These are phyloP conservation scores for Syzygium aromaticum DNA, from an alignment of 345 rosid genomes.

Conservation along the genomic window DNA sequence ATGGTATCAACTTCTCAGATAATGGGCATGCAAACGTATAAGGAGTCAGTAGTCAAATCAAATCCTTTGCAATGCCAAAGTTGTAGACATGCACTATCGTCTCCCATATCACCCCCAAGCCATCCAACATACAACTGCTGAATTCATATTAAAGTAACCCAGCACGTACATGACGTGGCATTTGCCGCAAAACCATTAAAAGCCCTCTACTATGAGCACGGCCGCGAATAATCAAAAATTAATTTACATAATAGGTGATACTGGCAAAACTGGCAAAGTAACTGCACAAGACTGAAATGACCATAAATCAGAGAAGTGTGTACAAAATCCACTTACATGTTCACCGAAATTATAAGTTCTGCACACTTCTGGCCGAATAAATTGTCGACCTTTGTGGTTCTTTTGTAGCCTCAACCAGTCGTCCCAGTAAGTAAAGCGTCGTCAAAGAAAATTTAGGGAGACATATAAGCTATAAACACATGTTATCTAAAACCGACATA, in stretches of 20 bases:
- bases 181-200: background rate
- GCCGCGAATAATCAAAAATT: background rate
- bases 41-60: background rate
- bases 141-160: background rate
- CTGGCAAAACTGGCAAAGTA: background rate
- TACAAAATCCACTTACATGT: conserved; percentile 49
- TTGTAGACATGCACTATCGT: background rate
- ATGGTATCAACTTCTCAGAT: background rate
- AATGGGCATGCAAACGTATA: background rate
- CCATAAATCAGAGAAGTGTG: background rate
- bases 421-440: conserved; percentile 88
- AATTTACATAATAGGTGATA: background rate
- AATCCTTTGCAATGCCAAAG: background rate
- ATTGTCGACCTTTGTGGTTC: conserved; percentile 88
- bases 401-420: conserved; percentile 96
- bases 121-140: background rate
- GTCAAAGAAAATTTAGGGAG: conserved; percentile 37
- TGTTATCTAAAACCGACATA: background rate
- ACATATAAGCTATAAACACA: background rate
- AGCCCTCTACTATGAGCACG: background rate
- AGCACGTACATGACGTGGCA: background rate
- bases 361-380: conserved; percentile 95
- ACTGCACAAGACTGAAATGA: background rate
- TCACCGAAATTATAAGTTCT: conserved; percentile 98
- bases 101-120: background rate